Conservation (phyloP, 1,284 basidiomycete species). For the Papiliotrema flavescens region DNA sequence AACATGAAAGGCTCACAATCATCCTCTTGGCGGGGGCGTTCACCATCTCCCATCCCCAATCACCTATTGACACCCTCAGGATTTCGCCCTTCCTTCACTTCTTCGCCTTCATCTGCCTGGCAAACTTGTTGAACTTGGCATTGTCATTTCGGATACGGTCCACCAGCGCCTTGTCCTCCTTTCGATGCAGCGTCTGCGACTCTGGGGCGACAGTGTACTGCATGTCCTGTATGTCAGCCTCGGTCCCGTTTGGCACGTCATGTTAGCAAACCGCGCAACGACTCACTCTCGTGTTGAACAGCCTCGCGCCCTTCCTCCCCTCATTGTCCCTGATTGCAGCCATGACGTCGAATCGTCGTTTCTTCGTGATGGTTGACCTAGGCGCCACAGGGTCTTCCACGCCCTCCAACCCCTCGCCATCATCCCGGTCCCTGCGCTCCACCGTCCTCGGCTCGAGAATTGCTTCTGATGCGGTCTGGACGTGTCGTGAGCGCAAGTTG, state of each 20-base stretch:
- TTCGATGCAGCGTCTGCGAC: constrained; percentile 27
- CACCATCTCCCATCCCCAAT: background rate
- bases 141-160: constrained; percentile 42
- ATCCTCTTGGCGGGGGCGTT: background rate
- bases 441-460: constrained; percentile 8
- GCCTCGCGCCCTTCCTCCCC: constrained; percentile 36
- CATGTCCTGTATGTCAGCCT: constrained; percentile 27
- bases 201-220: constrained; percentile 44
- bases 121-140: constrained; percentile 46
- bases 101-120: constrained; percentile 34
- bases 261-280: background rate
- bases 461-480: constrained; percentile 24
- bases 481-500: constrained; percentile 58
- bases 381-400: constrained; percentile 12
- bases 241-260: too few species aligned
- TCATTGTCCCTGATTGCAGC: constrained; percentile 36
- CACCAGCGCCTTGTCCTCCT: constrained; percentile 37
- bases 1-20: background rate
- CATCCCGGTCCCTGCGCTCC: constrained; percentile 3
- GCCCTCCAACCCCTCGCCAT: constrained; percentile 3
- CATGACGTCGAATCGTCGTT: constrained; percentile 34
- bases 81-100: background rate
- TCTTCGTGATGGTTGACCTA: constrained; percentile 13
- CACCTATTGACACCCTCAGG: background rate
- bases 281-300: constrained; percentile 31